These are phyloP conservation scores for Candida smagusa DNA, from an alignment of 1,139 yeast genomes.

Conservation along the genomic window DNA sequence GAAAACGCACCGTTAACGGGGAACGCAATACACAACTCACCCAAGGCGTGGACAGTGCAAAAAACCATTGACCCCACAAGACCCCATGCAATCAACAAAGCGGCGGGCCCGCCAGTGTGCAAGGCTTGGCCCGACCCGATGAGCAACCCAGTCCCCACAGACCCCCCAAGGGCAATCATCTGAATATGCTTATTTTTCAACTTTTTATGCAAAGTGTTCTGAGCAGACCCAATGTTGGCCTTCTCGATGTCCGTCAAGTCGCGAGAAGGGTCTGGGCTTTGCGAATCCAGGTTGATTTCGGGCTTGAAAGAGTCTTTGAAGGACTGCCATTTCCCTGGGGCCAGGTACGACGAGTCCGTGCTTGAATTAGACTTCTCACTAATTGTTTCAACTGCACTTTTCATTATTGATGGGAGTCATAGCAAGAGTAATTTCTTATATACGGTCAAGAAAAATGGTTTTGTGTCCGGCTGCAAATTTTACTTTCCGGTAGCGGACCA, in stretches of 20 bases:
- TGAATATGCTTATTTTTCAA: slow-evolving; percentile 41
- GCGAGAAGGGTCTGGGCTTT: not conserved
- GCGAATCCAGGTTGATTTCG: slow-evolving; percentile 5
- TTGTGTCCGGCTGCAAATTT: not conserved
- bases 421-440: not conserved
- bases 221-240: slow-evolving; percentile 36
- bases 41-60: slow-evolving; percentile 56
- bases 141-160: slow-evolving; percentile 45
- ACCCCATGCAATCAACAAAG: slow-evolving; percentile 67
- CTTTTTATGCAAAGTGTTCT: slow-evolving; percentile 35
- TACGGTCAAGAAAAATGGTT: not conserved
- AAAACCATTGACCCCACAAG: slow-evolving; percentile 44
- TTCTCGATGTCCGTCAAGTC: slow-evolving; percentile 32
- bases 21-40: slow-evolving; percentile 59
- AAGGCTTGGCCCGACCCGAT: slow-evolving; percentile 76
- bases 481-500: not conserved
- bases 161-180: slow-evolving; percentile 46
- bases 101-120: slow-evolving; percentile 77
- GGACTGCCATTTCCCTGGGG: slow-evolving; percentile 6
- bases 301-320: slow-evolving; percentile 14
- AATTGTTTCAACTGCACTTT: not conserved
- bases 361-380: slow-evolving; percentile 5
- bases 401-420: not conserved
- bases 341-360: slow-evolving; percentile 1
- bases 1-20: slow-evolving; percentile 64